Base-by-base conservation (phyloP, 1,284 basidiomycete species). In the Microbotryomycetes sp. region DNA sequence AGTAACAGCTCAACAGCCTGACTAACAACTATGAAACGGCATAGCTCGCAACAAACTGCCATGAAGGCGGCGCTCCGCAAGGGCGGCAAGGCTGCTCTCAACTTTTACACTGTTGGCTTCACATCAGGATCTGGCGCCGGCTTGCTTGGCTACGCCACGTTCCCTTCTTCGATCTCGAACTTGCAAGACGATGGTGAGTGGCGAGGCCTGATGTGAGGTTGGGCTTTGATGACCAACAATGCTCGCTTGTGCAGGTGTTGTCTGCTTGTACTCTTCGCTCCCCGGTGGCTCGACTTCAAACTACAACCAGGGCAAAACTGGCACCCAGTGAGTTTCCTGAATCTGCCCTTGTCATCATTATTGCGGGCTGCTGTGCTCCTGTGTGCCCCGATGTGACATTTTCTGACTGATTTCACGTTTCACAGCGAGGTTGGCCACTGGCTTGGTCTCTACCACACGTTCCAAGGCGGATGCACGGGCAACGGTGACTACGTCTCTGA, bases 361-460 rank as follows among this genome's bases (percentile, higher is more conserved):
- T 52, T 21, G 21, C 9, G 15, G 29, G 7, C 54, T 16, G 7
- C n/a, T 4, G 7, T 49, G 15, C 9, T 15, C n/a, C 26, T 1
- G 15, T 7, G 15, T 13, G 3, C 2, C 0, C n/a, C 23, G 23
- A 11, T 11, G 16, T 21, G 23, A 26, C 30, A 23, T 31, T n/a
- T 23, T 27, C 5, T 24, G 18, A 23, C 53, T 27, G 0, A 13
- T 27, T 24, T 46, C 56, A 9, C 48, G 23, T 4, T 28, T 31
- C n/a, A n/a, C n/a, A n/a, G n/a, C n/a, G n/a, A n/a, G n/a, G n/a
- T n/a, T n/a, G n/a, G n/a, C 29, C 64, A 68, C 49, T 72, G 69
- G 70, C 49, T 82, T 66, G 81, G 82, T 35, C 76, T 83, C 41
- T 82, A 81, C 73, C 82, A 83, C 71, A 81, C 81, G 35, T 84